Base-by-base conservation (phyloP, 2,329 filamentous ascomycete species). In the Amylocarpus encephaloides region DNA sequence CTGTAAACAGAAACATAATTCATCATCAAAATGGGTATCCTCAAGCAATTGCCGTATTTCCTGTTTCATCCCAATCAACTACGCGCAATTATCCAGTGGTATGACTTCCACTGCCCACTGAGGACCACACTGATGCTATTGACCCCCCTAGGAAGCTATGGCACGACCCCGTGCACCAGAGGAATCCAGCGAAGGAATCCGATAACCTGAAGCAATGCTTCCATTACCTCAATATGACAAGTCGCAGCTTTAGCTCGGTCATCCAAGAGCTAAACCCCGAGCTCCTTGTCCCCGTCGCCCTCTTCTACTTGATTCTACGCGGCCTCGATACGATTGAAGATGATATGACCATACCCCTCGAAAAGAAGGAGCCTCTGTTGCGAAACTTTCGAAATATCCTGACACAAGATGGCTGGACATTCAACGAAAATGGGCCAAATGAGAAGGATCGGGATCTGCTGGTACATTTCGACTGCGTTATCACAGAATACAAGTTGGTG, bases 321-420 rank as follows among this genome's bases (percentile, higher is more conserved):
- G 93, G 88, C 42, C 79, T 98, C 45, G 93, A 98, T 70, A 98
- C 93, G n/a, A 88, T 98, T 53, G 93, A 98, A 71, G 93, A 98
- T 75, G 93, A 98, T 70, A 97, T 96, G 83, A 95, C 90, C 5
- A 85, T 98, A 53, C 75, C 85, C 2, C 72, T 92, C 35, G 77
- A 80, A 57, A 83, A 79, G 64, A 98, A 98, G 73, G 86, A 94
- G 65, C 89, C 90, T 1, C 71, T 96, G 50, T 75, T 98, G 54
- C 82, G 92, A 55, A 76, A 85, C 42, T 98, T 98, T 69, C 75
- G 94, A 66, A 72, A 85, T 49, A 77, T 85, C 58, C 77, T 97
- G 64, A 84, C 89, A 59, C 70, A 85, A 57, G 88, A 95, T 58
- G 91, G 89, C 47, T 98, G 93, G 93, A 94, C 80, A 5, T 98